These are phyloP conservation scores for Ophiostoma triangulosporum DNA, from an alignment of 2,329 filamentous ascomycete genomes.

Conservation along the genomic window DNA sequence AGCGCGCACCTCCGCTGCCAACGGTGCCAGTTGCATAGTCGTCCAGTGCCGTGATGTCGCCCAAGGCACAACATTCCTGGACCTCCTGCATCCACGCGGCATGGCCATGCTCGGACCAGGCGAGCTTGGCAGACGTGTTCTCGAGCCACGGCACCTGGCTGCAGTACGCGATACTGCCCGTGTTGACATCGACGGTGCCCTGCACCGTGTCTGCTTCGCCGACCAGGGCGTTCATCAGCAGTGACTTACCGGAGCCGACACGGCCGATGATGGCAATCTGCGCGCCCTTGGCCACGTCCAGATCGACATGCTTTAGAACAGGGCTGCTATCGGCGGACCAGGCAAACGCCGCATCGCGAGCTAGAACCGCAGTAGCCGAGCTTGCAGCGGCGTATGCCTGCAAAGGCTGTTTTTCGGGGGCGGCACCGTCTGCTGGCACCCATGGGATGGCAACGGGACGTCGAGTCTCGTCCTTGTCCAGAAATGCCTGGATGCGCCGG, in stretches of 20 bases:
- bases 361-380: not conserved
- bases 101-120: not conserved
- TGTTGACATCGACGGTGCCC: constrained; percentile 18
- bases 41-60: constrained; percentile 11
- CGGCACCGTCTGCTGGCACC: too few relatives aligned
- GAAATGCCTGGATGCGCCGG: constrained; percentile 12
- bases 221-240: constrained; percentile 24
- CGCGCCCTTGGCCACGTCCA: constrained; percentile 8
- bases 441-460: too few relatives aligned
- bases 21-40: constrained; percentile 12
- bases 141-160: constrained; percentile 31
- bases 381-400: too few relatives aligned
- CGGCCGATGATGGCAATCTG: constrained; percentile 27
- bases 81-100: too few relatives aligned
- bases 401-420: too few relatives aligned
- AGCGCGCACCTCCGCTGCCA: constrained; percentile 17
- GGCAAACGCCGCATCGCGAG: constrained; percentile 6
- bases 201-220: constrained; percentile 21
- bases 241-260: constrained; percentile 32
- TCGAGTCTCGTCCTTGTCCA: constrained; percentile 4
- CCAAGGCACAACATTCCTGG: too few relatives aligned
- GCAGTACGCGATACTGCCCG: constrained; percentile 25
- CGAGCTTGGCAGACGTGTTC: constrained; percentile 25
- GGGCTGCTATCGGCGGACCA: constrained; percentile 6
- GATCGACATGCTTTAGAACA: constrained; percentile 8